Conservation (phyloP, 345 rosid genomes). For the Syzygium aqueum region DNA sequence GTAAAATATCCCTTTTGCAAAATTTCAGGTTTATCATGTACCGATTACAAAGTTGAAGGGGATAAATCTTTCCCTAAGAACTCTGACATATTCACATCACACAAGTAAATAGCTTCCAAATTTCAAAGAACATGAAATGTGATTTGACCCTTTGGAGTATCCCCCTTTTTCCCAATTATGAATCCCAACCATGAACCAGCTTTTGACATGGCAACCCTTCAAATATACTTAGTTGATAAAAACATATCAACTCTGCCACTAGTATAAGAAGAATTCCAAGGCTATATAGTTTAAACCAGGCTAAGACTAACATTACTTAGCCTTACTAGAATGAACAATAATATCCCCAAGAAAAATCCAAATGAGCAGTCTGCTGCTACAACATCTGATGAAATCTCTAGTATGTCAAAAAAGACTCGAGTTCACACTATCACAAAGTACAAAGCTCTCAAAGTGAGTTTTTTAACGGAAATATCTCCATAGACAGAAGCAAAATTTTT, state of each 20-base stretch:
- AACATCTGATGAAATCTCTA: not conserved
- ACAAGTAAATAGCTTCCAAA: not conserved
- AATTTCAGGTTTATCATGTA: not conserved
- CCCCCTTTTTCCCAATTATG: accelerated
- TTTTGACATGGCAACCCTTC: not conserved
- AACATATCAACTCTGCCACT: not conserved
- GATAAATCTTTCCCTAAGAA: not conserved
- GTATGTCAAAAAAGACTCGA: not conserved
- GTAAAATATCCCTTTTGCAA: not conserved
- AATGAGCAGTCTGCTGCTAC: not conserved
- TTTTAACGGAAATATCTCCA: not conserved
- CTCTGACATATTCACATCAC: not conserved
- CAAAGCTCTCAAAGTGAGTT: not conserved
- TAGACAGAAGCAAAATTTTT: not conserved
- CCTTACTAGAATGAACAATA: not conserved
- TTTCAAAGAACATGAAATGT: not conserved
- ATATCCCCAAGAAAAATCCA: not conserved
- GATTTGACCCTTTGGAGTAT: not conserved
- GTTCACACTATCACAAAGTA: not conserved
- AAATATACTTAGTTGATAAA: not conserved
- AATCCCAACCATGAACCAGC: not conserved
- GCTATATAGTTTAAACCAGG: not conserved
- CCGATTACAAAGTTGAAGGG: not conserved
- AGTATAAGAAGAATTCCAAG: not conserved
- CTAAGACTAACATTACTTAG: not conserved